phyloP scores from a whole-genome alignment of 768 basidiomycete genomes.

The Russula ochroleuca region DNA sequence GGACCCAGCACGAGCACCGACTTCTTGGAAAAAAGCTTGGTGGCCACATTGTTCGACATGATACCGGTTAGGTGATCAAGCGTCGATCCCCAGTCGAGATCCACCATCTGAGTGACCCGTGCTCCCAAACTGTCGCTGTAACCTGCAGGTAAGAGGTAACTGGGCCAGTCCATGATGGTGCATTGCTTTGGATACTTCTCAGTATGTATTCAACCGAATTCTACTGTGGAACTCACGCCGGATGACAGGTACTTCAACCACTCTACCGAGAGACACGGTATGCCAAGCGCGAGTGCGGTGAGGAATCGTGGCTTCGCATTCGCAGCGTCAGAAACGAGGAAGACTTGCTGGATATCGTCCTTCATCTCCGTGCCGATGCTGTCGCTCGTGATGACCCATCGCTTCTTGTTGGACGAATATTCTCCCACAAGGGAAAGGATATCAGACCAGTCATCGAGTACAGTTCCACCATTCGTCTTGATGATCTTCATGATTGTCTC shows the following conservation, averaged over 20 bases:
- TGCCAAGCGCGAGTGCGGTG: constrained; percentile 76
- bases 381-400: constrained; percentile 49
- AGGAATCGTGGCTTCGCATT: constrained; percentile 77
- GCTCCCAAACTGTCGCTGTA: constrained; percentile 40
- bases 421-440: constrained; percentile 55
- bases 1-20: constrained; percentile 57
- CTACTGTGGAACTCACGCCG: constrained; percentile 28
- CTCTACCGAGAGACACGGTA: constrained; percentile 66
- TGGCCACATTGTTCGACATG: constrained; percentile 51
- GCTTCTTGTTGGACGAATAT: constrained; percentile 40
- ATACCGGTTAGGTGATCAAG: constrained; percentile 54
- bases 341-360: constrained; percentile 49
- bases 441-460: constrained; percentile 59
- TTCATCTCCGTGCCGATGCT: constrained; percentile 47
- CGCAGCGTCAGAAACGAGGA: constrained; percentile 61
- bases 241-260: constrained; percentile 48
- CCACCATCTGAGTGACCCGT: constrained; percentile 46
- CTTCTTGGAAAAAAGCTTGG: constrained; percentile 52
- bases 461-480: constrained; percentile 48
- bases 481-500: constrained; percentile 43
- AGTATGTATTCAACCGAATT: neutral
- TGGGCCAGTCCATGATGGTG: constrained; percentile 51
- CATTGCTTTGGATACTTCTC: constrained; percentile 5
- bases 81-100: constrained; percentile 47
- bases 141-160: constrained; percentile 55